These are phyloP conservation scores for Cordyceps cateniannulata DNA, from an alignment of 2,329 filamentous ascomycete species.

Conservation along the genomic window DNA sequence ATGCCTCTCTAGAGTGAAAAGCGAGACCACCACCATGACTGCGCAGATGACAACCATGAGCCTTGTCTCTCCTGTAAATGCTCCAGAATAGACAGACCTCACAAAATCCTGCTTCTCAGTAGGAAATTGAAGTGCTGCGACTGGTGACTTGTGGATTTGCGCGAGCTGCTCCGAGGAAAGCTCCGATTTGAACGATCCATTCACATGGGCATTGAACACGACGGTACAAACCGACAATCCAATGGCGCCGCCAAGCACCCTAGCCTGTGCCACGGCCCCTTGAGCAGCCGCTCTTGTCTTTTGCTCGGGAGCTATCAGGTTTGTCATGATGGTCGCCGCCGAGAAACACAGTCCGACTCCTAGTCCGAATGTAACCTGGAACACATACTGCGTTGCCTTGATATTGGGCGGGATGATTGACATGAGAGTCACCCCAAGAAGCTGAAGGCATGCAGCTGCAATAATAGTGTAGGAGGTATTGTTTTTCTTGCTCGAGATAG, in stretches of 20 bases:
- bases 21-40: slow-evolving; percentile 36
- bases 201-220: slow-evolving; percentile 44
- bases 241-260: slow-evolving; percentile 53
- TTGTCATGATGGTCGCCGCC: slow-evolving; percentile 51
- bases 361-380: slow-evolving; percentile 49
- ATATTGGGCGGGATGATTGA: slow-evolving; percentile 32
- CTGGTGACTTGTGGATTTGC: slow-evolving; percentile 38
- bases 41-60: slow-evolving; percentile 39
- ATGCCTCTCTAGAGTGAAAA: slow-evolving; percentile 37
- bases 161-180: slow-evolving; percentile 33
- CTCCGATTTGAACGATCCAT: slow-evolving; percentile 28
- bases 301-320: slow-evolving; percentile 40
- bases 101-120: slow-evolving; percentile 27
- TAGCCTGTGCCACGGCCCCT: slow-evolving; percentile 52
- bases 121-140: slow-evolving; percentile 30
- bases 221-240: slow-evolving; percentile 54
- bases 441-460: slow-evolving; percentile 42
- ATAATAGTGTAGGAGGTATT: slow-evolving; percentile 46
- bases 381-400: slow-evolving; percentile 43
- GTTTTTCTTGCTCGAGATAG: slow-evolving; percentile 47
- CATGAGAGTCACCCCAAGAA: slow-evolving; percentile 46
- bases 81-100: slow-evolving; percentile 36
- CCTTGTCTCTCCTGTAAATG: slow-evolving; percentile 40
- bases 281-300: slow-evolving; percentile 51
- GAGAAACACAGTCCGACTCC: slow-evolving; percentile 54